Base-by-base conservation (phyloP, 129 eudicot species). In the Pittosporum tobira region DNA sequence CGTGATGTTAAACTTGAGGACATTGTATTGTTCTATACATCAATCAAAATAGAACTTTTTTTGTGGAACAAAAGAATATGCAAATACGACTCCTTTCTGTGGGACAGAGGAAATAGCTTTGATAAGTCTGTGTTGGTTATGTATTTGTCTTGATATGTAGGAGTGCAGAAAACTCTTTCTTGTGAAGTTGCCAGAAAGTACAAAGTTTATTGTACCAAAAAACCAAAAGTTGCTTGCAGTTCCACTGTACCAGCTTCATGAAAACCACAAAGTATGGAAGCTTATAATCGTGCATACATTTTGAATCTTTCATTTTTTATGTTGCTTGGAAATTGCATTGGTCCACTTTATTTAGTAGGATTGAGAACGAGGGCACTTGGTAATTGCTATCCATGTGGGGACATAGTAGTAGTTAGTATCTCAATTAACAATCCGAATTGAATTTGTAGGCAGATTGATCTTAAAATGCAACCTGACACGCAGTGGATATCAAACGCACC, bases 81-180 rank as follows among this genome's bases (percentile, higher is more conserved):
- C n/a, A n/a, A n/a, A n/a, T n/a, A n/a, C n/a, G n/a, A n/a, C n/a
- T n/a, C n/a, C n/a, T n/a, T n/a, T n/a, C n/a, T n/a, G n/a, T n/a
- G n/a, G n/a, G n/a, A n/a, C n/a, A n/a, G n/a, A n/a, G n/a, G n/a
- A n/a, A n/a, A n/a, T 54, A 54, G 25, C 8, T 10, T 31, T 12
- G 23, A 18, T 55, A n/a, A 18, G 16, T 55, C 19, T 7, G n/a
- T 26, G 3, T 31, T 31, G 10, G 0, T 20, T 6, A 11, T 7
- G 19, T 49, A 21, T 1, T 62, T 26, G 24, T 64, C 26, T 19
- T 65, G 21, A 34, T 58, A 44, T 69, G 65, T 62, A 88, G 96
- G 94, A 88, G 64, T 88, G 96, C 63, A 76, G 67, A 48, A 88
- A 88, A 68, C 77, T 88, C 54, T 88, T 68, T 69, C 84, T 88